Evolutionary conservation across 306 rosid genomes (phyloP).

Genomic region (Quercus suber): DNA sequence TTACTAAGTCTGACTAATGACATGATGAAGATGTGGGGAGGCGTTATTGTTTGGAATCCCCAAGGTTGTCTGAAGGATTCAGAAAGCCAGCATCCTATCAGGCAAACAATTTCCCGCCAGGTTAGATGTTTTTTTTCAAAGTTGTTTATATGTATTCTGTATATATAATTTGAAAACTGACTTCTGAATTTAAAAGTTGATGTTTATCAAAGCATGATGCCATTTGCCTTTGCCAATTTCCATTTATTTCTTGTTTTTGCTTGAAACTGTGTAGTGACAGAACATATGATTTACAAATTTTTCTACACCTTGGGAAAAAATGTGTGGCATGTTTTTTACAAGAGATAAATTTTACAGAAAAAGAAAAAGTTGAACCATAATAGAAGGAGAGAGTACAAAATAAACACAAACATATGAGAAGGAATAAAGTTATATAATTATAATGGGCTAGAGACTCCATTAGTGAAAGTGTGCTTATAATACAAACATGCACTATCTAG

Average conservation of each 20-base stretch:
- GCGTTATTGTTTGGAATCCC: slow-evolving; percentile 88
- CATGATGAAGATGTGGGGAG: slow-evolving; percentile 94
- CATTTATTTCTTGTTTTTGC: not conserved
- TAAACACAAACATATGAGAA: no score
- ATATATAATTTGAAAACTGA: not conserved
- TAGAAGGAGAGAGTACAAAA: no score
- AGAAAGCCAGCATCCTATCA: slow-evolving; percentile 47
- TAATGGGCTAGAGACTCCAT: no score
- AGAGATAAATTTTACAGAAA: not conserved
- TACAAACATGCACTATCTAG: not conserved
- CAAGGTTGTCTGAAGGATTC: slow-evolving; percentile 47
- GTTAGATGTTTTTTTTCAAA: slow-evolving; percentile 40
- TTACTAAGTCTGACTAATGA: slow-evolving; percentile 17
- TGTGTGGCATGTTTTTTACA: not conserved
- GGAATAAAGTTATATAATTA: no score
- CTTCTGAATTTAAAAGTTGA: not conserved
- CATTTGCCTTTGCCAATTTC: not conserved
- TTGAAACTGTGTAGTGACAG: not conserved
- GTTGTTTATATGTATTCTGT: slow-evolving; percentile 5
- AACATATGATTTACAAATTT: not conserved
- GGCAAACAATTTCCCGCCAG: slow-evolving; percentile 55
- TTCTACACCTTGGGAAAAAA: not conserved
- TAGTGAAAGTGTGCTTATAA: not conserved
- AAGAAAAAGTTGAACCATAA: not conserved
- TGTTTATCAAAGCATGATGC: not conserved